Evolutionary conservation across 2,329 filamentous ascomycete species (phyloP).

Genomic region (Apiospora sp.): DNA sequence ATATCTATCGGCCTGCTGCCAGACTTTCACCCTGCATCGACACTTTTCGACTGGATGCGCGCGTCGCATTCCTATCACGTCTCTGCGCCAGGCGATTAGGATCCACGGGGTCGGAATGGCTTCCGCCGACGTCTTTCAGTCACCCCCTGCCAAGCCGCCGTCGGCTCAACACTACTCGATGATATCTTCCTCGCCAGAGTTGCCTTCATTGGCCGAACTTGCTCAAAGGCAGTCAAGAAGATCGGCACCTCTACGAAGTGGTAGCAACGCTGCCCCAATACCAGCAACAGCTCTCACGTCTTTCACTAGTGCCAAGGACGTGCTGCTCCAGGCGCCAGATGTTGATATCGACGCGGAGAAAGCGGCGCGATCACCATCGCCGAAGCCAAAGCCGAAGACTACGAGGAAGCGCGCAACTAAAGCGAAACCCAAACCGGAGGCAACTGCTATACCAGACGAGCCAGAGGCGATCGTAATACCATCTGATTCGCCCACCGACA

Average conservation of each 20-base stretch:
- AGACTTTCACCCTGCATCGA: not conserved
- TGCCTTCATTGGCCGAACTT: slow-evolving; percentile 61
- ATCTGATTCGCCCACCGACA: slow-evolving; percentile 39
- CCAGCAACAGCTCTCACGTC: slow-evolving; percentile 45
- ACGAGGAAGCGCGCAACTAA: slow-evolving; percentile 28
- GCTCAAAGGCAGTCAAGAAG: slow-evolving; percentile 44
- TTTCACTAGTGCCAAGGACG: slow-evolving; percentile 52
- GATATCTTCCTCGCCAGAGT: slow-evolving; percentile 61
- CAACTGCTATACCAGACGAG: not conserved
- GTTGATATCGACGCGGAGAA: slow-evolving; percentile 37
- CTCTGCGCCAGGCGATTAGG: slow-evolving; percentile 35
- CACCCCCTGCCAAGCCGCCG: slow-evolving; percentile 38
- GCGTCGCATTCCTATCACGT: slow-evolving; percentile 50
- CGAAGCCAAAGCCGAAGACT: slow-evolving; percentile 32
- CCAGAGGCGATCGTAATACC: slow-evolving; percentile 31
- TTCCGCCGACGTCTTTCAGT: slow-evolving; percentile 40
- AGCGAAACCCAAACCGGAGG: slow-evolving; percentile 24
- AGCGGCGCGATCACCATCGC: slow-evolving; percentile 36
- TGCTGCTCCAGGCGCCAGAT: slow-evolving; percentile 46
- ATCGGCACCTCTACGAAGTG: slow-evolving; percentile 43
- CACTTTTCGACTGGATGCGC: slow-evolving; percentile 49
- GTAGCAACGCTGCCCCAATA: slow-evolving; percentile 47
- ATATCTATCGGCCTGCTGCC: not conserved
- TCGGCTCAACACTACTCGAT: slow-evolving; percentile 30
- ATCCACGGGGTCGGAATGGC: slow-evolving; percentile 38